A percentile compares a stretch with the other conserved stretches of the same genome.
Conservation (phyloP, 768 basidiomycete species). For the Tulasnella calospora region DNA sequence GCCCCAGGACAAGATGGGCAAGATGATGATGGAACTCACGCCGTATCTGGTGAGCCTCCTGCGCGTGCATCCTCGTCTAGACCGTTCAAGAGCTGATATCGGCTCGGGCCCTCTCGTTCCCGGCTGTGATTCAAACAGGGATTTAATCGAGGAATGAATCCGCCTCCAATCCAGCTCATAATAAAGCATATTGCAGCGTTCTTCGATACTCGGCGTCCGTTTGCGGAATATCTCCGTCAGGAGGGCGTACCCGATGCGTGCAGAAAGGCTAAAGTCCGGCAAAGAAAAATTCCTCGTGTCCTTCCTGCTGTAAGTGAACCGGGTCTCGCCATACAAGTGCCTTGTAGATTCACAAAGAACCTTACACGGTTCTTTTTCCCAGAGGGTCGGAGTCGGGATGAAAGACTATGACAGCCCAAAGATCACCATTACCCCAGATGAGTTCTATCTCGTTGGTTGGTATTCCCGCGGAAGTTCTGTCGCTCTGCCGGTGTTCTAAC, state of each 20-base stretch:
- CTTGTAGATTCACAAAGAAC: too few relatives aligned
- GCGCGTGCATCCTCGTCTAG: background rate
- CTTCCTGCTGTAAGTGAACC: background rate
- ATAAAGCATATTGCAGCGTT: background rate
- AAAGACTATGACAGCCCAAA: background rate
- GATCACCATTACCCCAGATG: background rate
- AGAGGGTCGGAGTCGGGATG: background rate
- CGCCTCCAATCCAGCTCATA: background rate
- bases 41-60: background rate
- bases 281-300: background rate
- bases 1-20: background rate
- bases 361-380: background rate
- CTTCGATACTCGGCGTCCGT: background rate
- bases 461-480: background rate
- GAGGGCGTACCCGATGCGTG: background rate
- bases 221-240: background rate
- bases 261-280: background rate
- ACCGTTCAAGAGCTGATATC: background rate
- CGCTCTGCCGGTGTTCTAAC: background rate
- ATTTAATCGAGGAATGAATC: background rate
- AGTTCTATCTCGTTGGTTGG: background rate
- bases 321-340: background rate
- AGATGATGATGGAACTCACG: background rate
- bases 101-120: background rate
- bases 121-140: background rate